phyloP scores from a whole-genome alignment of 208 protist genomes.

The Acanthamoeba sp. region DNA sequence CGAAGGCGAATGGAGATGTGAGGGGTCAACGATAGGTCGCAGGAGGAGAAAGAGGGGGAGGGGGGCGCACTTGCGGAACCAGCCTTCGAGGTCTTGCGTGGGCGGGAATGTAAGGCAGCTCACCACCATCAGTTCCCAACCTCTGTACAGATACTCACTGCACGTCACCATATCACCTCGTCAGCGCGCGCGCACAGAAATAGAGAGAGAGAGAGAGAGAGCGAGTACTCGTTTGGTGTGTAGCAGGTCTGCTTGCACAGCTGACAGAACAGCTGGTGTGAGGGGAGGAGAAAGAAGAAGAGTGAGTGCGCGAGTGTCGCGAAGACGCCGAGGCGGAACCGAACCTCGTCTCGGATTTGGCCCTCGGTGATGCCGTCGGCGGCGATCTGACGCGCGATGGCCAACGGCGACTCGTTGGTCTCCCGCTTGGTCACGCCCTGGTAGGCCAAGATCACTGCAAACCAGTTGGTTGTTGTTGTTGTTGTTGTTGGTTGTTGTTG shows the following conservation, averaged over 20 bases:
- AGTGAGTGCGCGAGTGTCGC: neutral
- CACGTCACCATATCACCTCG: neutral
- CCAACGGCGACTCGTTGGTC: conserved; percentile 9
- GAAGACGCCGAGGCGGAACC: neutral
- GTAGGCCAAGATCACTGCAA: conserved; percentile 62
- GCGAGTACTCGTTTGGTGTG: conserved; percentile 52
- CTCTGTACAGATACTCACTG: conserved; percentile 67
- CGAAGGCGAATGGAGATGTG: too few relatives aligned
- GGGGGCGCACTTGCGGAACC: conserved; percentile 53
- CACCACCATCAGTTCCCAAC: conserved; percentile 61
- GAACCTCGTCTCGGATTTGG: conserved; percentile 61
- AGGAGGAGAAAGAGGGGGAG: too few relatives aligned
- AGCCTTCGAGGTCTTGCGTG: conserved; percentile 47
- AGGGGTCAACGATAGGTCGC: neutral
- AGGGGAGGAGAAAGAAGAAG: neutral
- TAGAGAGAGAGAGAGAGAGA: neutral
- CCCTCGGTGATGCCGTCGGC: conserved; percentile 55
- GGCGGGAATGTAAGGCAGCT: conserved; percentile 69
- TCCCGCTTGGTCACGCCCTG: conserved; percentile 49
- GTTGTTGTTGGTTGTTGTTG: too few relatives aligned
- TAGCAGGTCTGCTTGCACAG: conserved; percentile 72
- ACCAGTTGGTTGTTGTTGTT: too few relatives aligned
- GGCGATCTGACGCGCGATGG: conserved; percentile 59
- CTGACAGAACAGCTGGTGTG: conserved; percentile 54
- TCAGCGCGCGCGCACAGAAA: neutral